Evolutionary conservation across 768 basidiomycete species (phyloP).

Genomic region (Kwoniella sp.): DNA sequence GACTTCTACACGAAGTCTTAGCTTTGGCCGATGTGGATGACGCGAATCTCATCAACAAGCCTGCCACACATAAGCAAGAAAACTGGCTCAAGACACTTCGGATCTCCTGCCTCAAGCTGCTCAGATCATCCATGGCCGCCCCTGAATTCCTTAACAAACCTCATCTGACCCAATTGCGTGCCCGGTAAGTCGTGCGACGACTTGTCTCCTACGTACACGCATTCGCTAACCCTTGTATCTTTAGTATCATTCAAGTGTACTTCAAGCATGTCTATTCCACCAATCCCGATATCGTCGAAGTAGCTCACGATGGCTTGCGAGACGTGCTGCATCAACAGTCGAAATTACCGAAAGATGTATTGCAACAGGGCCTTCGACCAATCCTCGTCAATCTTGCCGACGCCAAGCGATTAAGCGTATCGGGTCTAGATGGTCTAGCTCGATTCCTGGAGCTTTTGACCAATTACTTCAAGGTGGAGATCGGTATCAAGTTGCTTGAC

Average conservation of each 20-base stretch:
- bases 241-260: conserved; percentile 90
- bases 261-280: conserved; percentile 97
- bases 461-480: conserved; percentile 99
- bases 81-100: conserved; percentile 84
- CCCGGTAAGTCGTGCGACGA: conserved; percentile 67
- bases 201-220: no score
- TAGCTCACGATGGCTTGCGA: conserved; percentile 87
- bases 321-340: conserved; percentile 86
- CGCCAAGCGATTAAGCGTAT: conserved; percentile 86
- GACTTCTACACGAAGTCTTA: conserved; percentile 87
- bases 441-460: conserved; percentile 89
- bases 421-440: conserved; percentile 85
- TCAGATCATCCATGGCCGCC: conserved; percentile 91
- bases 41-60: conserved; percentile 71
- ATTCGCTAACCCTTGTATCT: no score
- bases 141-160: conserved; percentile 83
- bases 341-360: conserved; percentile 87
- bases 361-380: conserved; percentile 92
- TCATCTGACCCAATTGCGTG: conserved; percentile 67
- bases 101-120: conserved; percentile 86
- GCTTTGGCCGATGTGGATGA: conserved; percentile 96
- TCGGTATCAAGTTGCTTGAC: conserved; percentile 93
- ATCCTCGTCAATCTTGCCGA: conserved; percentile 98
- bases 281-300: conserved; percentile 86
- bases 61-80: conserved; percentile 72